phyloP scores from a whole-genome alignment of 2,329 filamentous ascomycete genomes.

The Cordyceps fumosorosea region DNA sequence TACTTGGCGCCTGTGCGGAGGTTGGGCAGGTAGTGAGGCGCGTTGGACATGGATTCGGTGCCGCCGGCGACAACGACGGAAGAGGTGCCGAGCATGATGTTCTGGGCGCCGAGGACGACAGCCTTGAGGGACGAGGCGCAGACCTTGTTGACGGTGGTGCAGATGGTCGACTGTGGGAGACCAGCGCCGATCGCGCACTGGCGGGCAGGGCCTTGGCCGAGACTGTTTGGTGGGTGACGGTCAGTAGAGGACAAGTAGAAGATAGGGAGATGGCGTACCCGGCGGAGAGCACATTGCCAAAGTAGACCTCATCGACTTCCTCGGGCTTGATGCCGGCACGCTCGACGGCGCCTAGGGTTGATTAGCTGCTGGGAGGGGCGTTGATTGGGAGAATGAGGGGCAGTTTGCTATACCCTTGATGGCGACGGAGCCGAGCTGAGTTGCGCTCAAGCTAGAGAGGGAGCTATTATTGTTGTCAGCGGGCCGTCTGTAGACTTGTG shows the following conservation, averaged over 20 bases:
- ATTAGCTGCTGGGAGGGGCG: constrained; percentile 13
- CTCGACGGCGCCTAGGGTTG: constrained; percentile 62
- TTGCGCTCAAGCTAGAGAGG: constrained; percentile 78
- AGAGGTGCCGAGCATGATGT: constrained; percentile 94
- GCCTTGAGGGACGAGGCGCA: constrained; percentile 94
- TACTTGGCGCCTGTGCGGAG: constrained; percentile 88
- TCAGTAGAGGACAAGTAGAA: not conserved
- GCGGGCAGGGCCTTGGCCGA: constrained; percentile 92
- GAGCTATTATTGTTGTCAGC: constrained; percentile 49
- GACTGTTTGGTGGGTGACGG: constrained; percentile 40
- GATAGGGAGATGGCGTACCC: constrained; percentile 53
- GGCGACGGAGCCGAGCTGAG: constrained; percentile 80
- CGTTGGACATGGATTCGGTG: constrained; percentile 97
- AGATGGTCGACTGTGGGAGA: constrained; percentile 69
- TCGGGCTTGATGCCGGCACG: constrained; percentile 82
- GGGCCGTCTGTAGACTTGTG: not conserved
- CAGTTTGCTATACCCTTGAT: constrained; percentile 66
- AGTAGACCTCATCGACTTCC: constrained; percentile 93
- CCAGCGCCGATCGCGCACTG: constrained; percentile 90
- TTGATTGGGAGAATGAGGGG: not conserved
- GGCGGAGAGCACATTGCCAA: constrained; percentile 95
- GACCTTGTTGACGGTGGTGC: constrained; percentile 97
- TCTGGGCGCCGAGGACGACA: constrained; percentile 89
- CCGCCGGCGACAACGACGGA: constrained; percentile 90
- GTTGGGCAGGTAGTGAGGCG: constrained; percentile 88